Evolutionary conservation across 768 basidiomycete species (phyloP).

Genomic region (Harrya chromipes): DNA sequence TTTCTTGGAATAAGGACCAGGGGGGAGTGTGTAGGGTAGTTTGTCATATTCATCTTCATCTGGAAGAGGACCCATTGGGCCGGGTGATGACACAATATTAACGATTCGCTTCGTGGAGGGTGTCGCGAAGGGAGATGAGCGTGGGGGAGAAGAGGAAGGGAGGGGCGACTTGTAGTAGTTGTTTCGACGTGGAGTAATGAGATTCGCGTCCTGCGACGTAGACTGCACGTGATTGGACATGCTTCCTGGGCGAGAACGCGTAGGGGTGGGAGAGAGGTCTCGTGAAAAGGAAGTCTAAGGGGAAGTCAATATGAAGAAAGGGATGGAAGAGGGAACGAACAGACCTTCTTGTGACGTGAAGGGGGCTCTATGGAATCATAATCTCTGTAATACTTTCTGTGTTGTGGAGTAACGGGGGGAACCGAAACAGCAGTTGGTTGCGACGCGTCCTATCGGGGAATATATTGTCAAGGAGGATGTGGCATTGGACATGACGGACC

Average conservation of each 20-base stretch:
- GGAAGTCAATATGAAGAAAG: neutral
- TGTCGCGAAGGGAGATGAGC: conserved; percentile 60
- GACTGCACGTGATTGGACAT: conserved; percentile 29
- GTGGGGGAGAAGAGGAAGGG: conserved; percentile 60
- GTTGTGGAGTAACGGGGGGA: conserved; percentile 56
- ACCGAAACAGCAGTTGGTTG: conserved; percentile 28
- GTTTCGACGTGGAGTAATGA: conserved; percentile 50
- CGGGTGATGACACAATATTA: conserved; percentile 83
- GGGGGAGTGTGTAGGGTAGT: conserved; percentile 74
- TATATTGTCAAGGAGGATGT: conserved; percentile 20
- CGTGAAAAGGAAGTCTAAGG: conserved; percentile 30
- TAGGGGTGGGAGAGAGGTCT: conserved; percentile 47
- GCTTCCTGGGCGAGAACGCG: conserved; percentile 31
- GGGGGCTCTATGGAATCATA: conserved; percentile 33
- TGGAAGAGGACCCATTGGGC: conserved; percentile 66
- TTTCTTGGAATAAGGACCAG: conserved; percentile 73
- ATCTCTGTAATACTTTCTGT: conserved; percentile 56
- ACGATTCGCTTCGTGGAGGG: conserved; percentile 54
- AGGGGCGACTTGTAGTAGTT: conserved; percentile 45
- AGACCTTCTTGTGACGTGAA: conserved; percentile 31
- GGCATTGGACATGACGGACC: conserved; percentile 36
- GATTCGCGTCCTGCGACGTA: conserved; percentile 36
- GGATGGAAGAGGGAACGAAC: neutral
- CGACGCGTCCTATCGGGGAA: conserved; percentile 19
- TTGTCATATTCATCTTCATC: conserved; percentile 62